phyloP scores from a whole-genome alignment of 2,329 filamentous ascomycete species.

The Epichloe baconii region DNA sequence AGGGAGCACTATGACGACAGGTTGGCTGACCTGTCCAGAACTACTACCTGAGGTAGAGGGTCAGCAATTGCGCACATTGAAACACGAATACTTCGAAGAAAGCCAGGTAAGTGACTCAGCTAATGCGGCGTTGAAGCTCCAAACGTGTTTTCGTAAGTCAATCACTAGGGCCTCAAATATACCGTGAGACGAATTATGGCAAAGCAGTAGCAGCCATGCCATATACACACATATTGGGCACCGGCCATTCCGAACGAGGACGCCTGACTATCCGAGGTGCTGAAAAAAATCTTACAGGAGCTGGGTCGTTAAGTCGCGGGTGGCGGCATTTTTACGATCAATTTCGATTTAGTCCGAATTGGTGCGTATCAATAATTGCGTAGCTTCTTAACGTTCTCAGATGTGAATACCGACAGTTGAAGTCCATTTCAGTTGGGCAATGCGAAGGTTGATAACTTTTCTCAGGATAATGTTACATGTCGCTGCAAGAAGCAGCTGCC shows the following conservation, averaged over 20 bases:
- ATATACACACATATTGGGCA: neutral
- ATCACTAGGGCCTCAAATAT: neutral
- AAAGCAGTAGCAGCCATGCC: neutral
- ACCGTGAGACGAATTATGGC: neutral
- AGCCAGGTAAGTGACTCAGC: slow-evolving; percentile 4
- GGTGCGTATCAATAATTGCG: slow-evolving; percentile 5
- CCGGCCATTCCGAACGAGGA: neutral
- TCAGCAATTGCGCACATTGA: neutral
- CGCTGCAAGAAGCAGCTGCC: slow-evolving; percentile 17
- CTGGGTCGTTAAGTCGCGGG: slow-evolving; percentile 14
- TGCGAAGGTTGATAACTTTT: slow-evolving; percentile 13
- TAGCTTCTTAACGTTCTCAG: slow-evolving; percentile 6
- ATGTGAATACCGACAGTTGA: slow-evolving; percentile 13
- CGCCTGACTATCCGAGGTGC: slow-evolving; percentile 5
- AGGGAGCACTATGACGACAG: neutral
- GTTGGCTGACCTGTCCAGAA: neutral
- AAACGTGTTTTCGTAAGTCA: neutral
- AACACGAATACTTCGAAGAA: neutral
- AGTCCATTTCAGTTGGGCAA: slow-evolving; percentile 15
- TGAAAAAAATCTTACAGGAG: slow-evolving; percentile 20
- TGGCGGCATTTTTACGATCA: slow-evolving; percentile 20
- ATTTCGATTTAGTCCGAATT: slow-evolving; percentile 14
- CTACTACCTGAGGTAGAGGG: neutral
- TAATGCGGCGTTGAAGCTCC: neutral
- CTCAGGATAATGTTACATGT: slow-evolving; percentile 16